Conservation (phyloP, 75 land plant genomes). For the Selaginella tamariscina region DNA sequence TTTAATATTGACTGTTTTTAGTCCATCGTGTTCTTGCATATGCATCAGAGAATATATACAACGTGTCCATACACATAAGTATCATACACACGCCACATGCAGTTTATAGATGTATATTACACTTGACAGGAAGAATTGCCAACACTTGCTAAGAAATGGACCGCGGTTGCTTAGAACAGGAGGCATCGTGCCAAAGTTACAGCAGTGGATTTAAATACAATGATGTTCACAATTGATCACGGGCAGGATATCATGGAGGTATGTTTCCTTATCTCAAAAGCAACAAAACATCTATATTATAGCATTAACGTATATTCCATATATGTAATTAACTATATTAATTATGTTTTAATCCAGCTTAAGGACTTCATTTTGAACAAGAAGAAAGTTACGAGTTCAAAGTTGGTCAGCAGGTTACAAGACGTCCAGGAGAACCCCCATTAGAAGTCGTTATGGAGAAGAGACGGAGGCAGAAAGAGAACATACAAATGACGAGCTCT, state of each 20-base stretch:
- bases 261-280: no score
- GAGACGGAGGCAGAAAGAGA: neutral
- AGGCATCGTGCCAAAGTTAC: constrained; percentile 50
- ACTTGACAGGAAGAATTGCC: constrained; percentile 65
- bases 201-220: constrained; percentile 70
- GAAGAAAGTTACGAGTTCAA: constrained; percentile 90
- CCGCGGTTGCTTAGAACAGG: constrained; percentile 55
- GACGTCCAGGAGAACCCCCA: constrained; percentile 96
- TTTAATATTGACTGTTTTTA: no score
- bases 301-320: neutral
- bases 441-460: constrained; percentile 67
- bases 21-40: no score
- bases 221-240: constrained; percentile 76
- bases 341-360: constrained; percentile 34
- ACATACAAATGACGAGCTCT: neutral
- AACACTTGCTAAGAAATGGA: constrained; percentile 67
- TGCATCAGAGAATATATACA: no score
- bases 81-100: no score
- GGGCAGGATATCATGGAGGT: constrained; percentile 80
- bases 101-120: neutral
- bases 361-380: constrained; percentile 74
- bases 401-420: constrained; percentile 58
- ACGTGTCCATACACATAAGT: no score
- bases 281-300: no score
- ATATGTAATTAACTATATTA: neutral